These are phyloP conservation scores for Paradendryphiella salina DNA, from an alignment of 2,329 filamentous ascomycete species.

Conservation along the genomic window DNA sequence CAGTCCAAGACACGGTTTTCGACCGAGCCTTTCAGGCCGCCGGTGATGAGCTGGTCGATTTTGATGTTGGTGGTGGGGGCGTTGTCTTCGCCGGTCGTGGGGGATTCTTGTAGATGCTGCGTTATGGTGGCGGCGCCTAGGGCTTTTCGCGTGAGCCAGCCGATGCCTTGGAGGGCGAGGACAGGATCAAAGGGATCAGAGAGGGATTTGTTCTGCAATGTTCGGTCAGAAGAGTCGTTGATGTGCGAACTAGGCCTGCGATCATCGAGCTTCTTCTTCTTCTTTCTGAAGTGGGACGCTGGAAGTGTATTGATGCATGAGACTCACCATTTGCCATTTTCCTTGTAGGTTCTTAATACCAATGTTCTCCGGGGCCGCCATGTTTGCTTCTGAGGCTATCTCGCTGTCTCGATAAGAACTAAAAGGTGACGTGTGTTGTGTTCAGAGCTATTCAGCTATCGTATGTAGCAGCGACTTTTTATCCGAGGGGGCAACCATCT, in stretches of 20 bases:
- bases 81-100: conserved; percentile 26
- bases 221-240: conserved; percentile 2
- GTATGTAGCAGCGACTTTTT: neutral
- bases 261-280: neutral
- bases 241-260: neutral
- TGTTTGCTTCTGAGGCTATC: conserved; percentile 18
- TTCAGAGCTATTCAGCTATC: conserved; percentile 3
- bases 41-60: conserved; percentile 72
- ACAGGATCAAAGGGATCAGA: conserved; percentile 70
- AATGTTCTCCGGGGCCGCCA: conserved; percentile 45
- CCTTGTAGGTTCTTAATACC: conserved; percentile 45
- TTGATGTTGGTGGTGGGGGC: conserved; percentile 61
- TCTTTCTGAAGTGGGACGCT: neutral
- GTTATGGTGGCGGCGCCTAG: conserved; percentile 71
- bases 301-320: neutral
- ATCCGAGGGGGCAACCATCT: neutral
- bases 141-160: conserved; percentile 71
- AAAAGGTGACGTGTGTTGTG: neutral
- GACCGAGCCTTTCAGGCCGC: conserved; percentile 67
- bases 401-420: neutral
- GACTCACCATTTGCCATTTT: conserved; percentile 46
- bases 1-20: conserved; percentile 63
- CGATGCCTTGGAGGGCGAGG: conserved; percentile 62
- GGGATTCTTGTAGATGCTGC: conserved; percentile 56
- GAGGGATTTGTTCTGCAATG: conserved; percentile 69